phyloP scores from a whole-genome alignment of 768 basidiomycete genomes.

The Lactarius indigo region DNA sequence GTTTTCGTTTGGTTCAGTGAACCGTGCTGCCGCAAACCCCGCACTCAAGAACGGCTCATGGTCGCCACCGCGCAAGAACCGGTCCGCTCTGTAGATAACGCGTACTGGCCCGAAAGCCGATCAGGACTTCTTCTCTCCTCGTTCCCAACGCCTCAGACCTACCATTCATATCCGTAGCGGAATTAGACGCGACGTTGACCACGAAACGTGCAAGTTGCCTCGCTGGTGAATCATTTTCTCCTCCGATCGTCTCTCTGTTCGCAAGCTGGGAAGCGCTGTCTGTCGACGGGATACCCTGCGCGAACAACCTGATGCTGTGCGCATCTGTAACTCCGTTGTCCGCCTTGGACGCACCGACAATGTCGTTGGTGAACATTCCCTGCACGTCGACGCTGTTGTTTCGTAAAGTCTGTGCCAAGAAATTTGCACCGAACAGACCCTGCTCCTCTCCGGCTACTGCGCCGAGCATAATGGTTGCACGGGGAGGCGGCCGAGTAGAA shows the following conservation, averaged over 20 bases:
- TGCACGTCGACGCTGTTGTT: conserved; percentile 47
- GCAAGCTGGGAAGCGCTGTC: conserved; percentile 39
- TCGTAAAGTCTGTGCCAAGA: conserved; percentile 44
- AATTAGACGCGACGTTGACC: conserved; percentile 48
- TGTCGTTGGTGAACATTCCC: conserved; percentile 57
- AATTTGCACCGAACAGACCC: conserved; percentile 46
- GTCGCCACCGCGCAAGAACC: conserved; percentile 55
- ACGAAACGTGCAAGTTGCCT: conserved; percentile 50
- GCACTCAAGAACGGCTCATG: conserved; percentile 47
- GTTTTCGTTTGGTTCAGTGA: conserved; percentile 55
- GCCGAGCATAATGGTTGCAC: conserved; percentile 51
- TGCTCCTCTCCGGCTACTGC: conserved; percentile 53
- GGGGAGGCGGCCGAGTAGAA: conserved; percentile 41
- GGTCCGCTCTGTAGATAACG: conserved; percentile 48
- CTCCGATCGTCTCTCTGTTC: conserved; percentile 41
- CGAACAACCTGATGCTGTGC: conserved; percentile 50
- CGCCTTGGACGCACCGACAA: conserved; percentile 49
- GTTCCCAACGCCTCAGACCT: conserved; percentile 21
- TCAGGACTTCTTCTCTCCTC: neutral
- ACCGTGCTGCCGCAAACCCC: conserved; percentile 52
- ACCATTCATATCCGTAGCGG: conserved; percentile 50
- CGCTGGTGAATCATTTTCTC: conserved; percentile 52
- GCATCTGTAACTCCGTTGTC: conserved; percentile 47
- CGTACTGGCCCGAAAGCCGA: conserved; percentile 37
- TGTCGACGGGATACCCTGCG: conserved; percentile 46